Evolutionary conservation across 495 filamentous ascomycete species (phyloP).

Genomic region (Parmelia sp.): DNA sequence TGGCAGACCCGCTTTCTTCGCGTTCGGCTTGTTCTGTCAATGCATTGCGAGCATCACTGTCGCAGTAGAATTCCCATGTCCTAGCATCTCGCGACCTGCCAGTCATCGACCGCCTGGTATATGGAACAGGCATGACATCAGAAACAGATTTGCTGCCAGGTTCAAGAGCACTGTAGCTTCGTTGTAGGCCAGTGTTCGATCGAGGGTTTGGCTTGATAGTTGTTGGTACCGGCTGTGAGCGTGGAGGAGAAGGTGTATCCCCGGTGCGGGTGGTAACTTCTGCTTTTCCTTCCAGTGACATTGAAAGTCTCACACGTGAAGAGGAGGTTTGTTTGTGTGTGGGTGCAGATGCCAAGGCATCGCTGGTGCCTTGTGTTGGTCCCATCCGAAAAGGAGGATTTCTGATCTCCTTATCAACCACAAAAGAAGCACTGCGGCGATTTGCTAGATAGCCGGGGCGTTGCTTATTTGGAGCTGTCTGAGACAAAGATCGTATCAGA

Average conservation of each 20-base stretch:
- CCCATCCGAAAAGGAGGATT: neutral
- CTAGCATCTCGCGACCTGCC: slow-evolving; percentile 77
- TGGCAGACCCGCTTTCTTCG: slow-evolving; percentile 63
- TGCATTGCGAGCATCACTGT: slow-evolving; percentile 63
- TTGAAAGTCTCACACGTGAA: slow-evolving; percentile 57
- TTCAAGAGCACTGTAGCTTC: slow-evolving; percentile 53
- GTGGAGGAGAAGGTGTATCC: slow-evolving; percentile 64
- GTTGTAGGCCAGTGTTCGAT: slow-evolving; percentile 49
- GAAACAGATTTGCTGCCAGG: slow-evolving; percentile 36
- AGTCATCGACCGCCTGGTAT: slow-evolving; percentile 29
- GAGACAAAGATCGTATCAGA: slow-evolving; percentile 13
- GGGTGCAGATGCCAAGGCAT: slow-evolving; percentile 13
- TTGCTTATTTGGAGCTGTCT: slow-evolving; percentile 4
- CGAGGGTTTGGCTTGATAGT: slow-evolving; percentile 44
- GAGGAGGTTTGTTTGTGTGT: slow-evolving; percentile 36
- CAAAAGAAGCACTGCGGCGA: slow-evolving; percentile 36
- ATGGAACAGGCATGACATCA: slow-evolving; percentile 10
- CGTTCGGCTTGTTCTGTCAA: slow-evolving; percentile 66
- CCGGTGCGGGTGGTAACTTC: slow-evolving; percentile 62
- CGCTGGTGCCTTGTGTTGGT: slow-evolving; percentile 6
- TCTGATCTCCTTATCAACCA: slow-evolving; percentile 18
- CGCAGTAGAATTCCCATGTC: slow-evolving; percentile 78
- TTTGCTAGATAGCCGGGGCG: slow-evolving; percentile 36
- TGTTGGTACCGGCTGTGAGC: slow-evolving; percentile 28
- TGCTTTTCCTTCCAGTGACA: slow-evolving; percentile 78